Evolutionary conservation across 441 rosid species (phyloP), one percentile per base, ranked within the genome.

Genomic region (Euphorbia celastroides): DNA sequence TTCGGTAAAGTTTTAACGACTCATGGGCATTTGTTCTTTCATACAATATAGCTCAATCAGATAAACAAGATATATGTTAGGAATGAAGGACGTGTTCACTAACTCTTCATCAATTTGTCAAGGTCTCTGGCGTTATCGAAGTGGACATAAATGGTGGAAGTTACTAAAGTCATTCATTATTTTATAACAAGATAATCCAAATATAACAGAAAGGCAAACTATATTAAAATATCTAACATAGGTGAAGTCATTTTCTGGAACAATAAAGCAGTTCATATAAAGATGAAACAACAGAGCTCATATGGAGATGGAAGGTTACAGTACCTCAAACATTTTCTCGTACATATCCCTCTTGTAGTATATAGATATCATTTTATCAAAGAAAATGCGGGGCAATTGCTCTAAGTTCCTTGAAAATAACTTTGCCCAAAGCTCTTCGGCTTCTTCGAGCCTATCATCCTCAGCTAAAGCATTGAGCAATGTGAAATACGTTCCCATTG

Each of bases 371-470:
- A 94, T 89, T 74, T 91, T 91, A 62, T 89, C 80, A 38, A 87
- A 94, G 82, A 94, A 88, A 60, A 76, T 66, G 55, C 92, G 86
- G 16, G 98, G 98, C 41, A 84, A 87, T 76, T 87, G 73, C 77
- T 92, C 94, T 59, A 92, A 71, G 76, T 81, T 69, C 16, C 79
- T 75, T 14, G 82, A 74, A 74, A 92, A 94, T 68, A 94, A 61
- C 66, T 84, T 89, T 30, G 65, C 65, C 99, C 99, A 94, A 56
- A 94, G 80, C 77, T 88, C 97, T 70, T 94, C 93, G 32, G 92
- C 97, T 77, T 94, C 99, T 20, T 87, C 96, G 57, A 94, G 83
- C 68, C 99, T 81, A 62, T 80, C 90, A 74, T 94, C 98, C 80
- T 89, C 93, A 0, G 89, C 88, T 60, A 94, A 81, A 65, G 99